Evolutionary conservation across 116 monocot genomes (phyloP).

Genomic region (Dioscorea cayenensis): DNA sequence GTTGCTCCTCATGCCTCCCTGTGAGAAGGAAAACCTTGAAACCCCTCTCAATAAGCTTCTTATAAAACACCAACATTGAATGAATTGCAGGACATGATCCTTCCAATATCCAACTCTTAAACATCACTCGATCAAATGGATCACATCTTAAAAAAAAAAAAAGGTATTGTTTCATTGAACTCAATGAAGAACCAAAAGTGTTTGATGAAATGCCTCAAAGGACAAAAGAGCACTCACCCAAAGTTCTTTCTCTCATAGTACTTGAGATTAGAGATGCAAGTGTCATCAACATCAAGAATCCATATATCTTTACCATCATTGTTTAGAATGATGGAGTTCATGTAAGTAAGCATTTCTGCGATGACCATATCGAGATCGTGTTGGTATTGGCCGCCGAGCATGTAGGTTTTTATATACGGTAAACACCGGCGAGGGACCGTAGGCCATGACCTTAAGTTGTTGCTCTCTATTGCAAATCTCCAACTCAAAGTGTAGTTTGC

Average conservation of each 20-base stretch:
- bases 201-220: not conserved
- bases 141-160: slow-evolving; percentile 12
- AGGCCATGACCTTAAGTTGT: slow-evolving; percentile 26
- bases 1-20: slow-evolving; percentile 11
- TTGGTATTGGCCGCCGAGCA: slow-evolving; percentile 42
- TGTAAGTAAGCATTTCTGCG: slow-evolving; percentile 14
- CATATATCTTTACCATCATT: slow-evolving; percentile 37
- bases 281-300: slow-evolving; percentile 41
- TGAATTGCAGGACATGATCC: slow-evolving; percentile 8
- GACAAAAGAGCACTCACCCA: slow-evolving; percentile 12
- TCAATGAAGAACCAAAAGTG: not conserved
- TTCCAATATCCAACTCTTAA: slow-evolving; percentile 13
- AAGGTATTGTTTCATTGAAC: not conserved
- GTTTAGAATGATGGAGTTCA: not conserved
- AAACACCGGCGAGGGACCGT: slow-evolving; percentile 27
- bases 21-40: slow-evolving; percentile 31
- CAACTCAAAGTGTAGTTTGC: not conserved
- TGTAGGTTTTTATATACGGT: slow-evolving; percentile 27
- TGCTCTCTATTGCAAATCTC: slow-evolving; percentile 13
- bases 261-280: slow-evolving; percentile 34
- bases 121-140: slow-evolving; percentile 15
- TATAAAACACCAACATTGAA: slow-evolving; percentile 8
- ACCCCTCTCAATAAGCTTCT: slow-evolving; percentile 5
- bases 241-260: slow-evolving; percentile 25
- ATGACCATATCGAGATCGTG: slow-evolving; percentile 23